Conservation (phyloP, 2,329 filamentous ascomycete genomes). For the Pseudogymnoascus sp. region DNA sequence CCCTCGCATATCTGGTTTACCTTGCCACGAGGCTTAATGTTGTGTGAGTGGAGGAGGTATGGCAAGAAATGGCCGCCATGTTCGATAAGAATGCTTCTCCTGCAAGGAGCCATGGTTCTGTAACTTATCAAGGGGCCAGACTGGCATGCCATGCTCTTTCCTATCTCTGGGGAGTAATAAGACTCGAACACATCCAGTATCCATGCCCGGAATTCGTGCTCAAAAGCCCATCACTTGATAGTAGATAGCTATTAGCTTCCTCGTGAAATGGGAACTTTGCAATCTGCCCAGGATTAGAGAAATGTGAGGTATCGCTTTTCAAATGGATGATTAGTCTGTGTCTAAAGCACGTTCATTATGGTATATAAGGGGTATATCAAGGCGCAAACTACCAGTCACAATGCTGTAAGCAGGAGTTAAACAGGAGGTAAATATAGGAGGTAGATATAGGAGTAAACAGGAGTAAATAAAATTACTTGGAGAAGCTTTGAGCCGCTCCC, state of each 20-base stretch:
- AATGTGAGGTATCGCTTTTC: neutral
- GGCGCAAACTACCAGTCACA: neutral
- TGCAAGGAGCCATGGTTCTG: conserved; percentile 1
- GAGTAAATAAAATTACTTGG: too few species aligned
- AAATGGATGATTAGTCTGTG: neutral
- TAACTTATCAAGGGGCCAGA: neutral
- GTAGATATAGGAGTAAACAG: neutral
- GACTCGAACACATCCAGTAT: neutral
- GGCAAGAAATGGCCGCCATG: neutral
- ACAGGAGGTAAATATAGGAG: neutral
- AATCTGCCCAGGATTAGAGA: neutral
- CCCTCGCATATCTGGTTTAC: conserved; percentile 6
- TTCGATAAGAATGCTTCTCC: neutral
- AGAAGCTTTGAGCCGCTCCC: too few species aligned
- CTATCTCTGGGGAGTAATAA: neutral
- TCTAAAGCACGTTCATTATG: neutral
- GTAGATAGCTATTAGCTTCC: neutral
- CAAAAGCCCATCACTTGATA: neutral
- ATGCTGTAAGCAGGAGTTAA: neutral
- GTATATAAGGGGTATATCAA: neutral
- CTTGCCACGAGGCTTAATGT: neutral
- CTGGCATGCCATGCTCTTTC: neutral
- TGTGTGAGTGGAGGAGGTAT: neutral
- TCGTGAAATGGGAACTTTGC: neutral
- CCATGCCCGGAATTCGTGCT: neutral